Evolutionary conservation across 179 eudicot species (phyloP).

Genomic region (Pouteria campechiana): DNA sequence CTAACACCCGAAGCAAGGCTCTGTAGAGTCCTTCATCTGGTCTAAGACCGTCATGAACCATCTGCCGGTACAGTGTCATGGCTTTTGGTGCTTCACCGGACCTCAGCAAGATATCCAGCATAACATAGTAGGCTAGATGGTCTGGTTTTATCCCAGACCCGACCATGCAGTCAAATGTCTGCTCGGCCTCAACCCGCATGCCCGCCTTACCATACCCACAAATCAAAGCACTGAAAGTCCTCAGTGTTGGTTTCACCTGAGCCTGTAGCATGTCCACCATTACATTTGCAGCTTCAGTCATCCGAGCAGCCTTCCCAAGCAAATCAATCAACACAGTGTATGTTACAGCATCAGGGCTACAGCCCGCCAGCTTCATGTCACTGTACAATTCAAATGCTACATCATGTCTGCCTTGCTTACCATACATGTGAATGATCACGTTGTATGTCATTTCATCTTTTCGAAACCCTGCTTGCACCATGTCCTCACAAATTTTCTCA

Average conservation of each 20-base stretch:
- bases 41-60: conserved; percentile 51
- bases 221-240: conserved; percentile 88
- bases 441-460: conserved; percentile 96
- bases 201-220: conserved; percentile 98
- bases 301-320: conserved; percentile 74
- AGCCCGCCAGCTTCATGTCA: conserved; percentile 69
- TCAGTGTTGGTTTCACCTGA: conserved; percentile 72
- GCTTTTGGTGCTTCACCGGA: conserved; percentile 45
- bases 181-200: conserved; percentile 57
- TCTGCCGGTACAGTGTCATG: conserved; percentile 48
- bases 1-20: conserved; percentile 44
- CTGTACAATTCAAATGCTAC: conserved; percentile 51
- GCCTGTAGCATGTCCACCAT: conserved; percentile 86
- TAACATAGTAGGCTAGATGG: conserved; percentile 71
- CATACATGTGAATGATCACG: conserved; percentile 92
- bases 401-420: conserved; percentile 62
- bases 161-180: conserved; percentile 66
- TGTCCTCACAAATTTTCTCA: conserved; percentile 50
- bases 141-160: conserved; percentile 84
- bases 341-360: conserved; percentile 85
- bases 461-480: conserved; percentile 72
- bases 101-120: conserved; percentile 76
- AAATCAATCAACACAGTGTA: conserved; percentile 86
- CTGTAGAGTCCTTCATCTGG: conserved; percentile 60
- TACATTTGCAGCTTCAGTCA: conserved; percentile 68